Evolutionary conservation across 2,329 filamentous ascomycete genomes (phyloP).

Genomic region (Arthrobotrys musiformis): DNA sequence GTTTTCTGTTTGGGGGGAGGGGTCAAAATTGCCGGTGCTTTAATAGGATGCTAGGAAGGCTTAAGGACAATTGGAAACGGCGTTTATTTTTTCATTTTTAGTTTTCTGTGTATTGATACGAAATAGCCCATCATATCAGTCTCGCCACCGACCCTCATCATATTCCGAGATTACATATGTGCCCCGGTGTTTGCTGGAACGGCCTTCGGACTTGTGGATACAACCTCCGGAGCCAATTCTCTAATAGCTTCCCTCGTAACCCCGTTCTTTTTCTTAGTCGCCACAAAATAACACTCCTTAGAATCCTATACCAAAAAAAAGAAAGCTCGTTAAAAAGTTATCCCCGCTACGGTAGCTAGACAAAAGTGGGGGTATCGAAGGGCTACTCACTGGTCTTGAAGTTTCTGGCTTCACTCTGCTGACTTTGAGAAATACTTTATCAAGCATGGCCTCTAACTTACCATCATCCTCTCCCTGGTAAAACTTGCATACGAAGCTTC

Average conservation of each 20-base stretch:
- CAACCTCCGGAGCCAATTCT: too few relatives aligned
- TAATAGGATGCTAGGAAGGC: background rate
- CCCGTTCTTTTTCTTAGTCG: slow-evolving; percentile 13
- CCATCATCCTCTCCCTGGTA: slow-evolving; percentile 92
- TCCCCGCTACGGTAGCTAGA: background rate
- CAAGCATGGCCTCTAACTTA: slow-evolving; percentile 77
- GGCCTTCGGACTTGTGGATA: background rate
- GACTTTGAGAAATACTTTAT: slow-evolving; percentile 80
- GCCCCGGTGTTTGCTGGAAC: too few relatives aligned
- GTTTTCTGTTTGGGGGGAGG: background rate
- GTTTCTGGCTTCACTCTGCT: slow-evolving; percentile 90
- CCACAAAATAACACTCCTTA: slow-evolving; percentile 58
- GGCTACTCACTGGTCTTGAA: slow-evolving; percentile 77
- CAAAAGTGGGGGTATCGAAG: background rate
- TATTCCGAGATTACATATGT: too few relatives aligned
- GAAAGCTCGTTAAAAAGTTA: background rate
- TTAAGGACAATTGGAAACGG: background rate
- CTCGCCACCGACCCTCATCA: too few relatives aligned
- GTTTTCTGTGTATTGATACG: too few relatives aligned
- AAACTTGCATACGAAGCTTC: slow-evolving; percentile 97
- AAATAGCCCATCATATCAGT: too few relatives aligned
- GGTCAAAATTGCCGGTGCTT: background rate
- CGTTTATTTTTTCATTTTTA: background rate
- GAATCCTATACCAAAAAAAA: slow-evolving; percentile 52
- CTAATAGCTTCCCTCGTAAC: slow-evolving; percentile 48